These are phyloP conservation scores for Pythium utonaiense DNA, from an alignment of 352 stramenopile species.

Conservation along the genomic window DNA sequence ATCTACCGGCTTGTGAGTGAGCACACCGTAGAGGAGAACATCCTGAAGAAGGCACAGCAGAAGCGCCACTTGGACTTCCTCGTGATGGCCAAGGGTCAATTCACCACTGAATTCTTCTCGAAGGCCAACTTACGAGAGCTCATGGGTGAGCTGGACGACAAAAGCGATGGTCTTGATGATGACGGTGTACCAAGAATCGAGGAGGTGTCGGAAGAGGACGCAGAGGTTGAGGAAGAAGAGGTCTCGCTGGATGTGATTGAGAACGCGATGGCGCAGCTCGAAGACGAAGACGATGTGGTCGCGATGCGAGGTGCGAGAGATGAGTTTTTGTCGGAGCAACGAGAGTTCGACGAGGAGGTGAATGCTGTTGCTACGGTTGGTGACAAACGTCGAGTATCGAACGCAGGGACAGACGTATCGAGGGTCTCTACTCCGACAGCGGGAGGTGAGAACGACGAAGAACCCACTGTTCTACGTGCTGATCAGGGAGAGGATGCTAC, in stretches of 20 bases:
- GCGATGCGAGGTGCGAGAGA: conserved; percentile 84
- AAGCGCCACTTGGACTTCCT: conserved; percentile 97
- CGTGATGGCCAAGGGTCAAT: conserved; percentile 77
- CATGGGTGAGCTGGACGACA: conserved; percentile 48
- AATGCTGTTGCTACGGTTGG: conserved; percentile 16
- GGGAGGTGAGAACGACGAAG: neutral
- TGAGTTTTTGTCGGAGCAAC: conserved; percentile 53
- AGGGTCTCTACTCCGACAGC: conserved; percentile 6
- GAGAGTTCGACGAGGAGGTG: conserved; percentile 63
- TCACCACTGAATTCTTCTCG: conserved; percentile 83
- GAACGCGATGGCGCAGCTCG: conserved; percentile 92
- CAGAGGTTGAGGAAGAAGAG: conserved; percentile 41
- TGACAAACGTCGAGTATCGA: conserved; percentile 19
- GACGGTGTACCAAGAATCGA: conserved; percentile 29
- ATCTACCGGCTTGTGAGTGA: conserved; percentile 86
- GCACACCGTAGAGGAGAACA: conserved; percentile 87
- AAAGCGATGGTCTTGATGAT: conserved; percentile 23
- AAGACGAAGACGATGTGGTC: conserved; percentile 80
- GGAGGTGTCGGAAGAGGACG: conserved; percentile 31
- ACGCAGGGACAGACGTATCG: conserved; percentile 4
- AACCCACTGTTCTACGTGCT: too few species aligned
- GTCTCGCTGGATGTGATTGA: conserved; percentile 78
- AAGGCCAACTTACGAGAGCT: conserved; percentile 88
- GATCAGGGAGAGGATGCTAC: neutral
- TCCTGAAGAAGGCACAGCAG: conserved; percentile 94